Evolutionary conservation across 345 rosid genomes (phyloP), one percentile per base, ranked within the genome.

Genomic region (Lepidium sativum): DNA sequence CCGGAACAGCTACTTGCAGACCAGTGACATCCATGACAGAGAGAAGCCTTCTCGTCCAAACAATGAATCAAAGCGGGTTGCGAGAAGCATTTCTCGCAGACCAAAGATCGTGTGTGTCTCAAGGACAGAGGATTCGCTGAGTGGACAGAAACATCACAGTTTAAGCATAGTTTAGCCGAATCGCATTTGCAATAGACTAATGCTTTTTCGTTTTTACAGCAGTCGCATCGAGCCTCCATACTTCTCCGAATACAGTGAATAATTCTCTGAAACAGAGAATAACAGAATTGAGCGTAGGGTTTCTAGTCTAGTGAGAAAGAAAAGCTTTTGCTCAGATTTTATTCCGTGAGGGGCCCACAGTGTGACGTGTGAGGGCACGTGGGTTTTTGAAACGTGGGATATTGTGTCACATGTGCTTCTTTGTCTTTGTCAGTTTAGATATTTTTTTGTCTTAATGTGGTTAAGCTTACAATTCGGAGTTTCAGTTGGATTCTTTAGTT

Each of bases 121-220:
- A 80, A 75, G 0, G 91, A 82, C 38, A 91, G 21, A 8, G 72
- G 59, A 68, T 86, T 91, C 2, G 89, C 91, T 15, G 85, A 78
- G 64, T 91, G 92, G 11, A 90, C 80, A 42, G 34, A 59, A 34
- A 68, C 72, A 58, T 91, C 96, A 42, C 96, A 91, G 32, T 65
- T 61, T 39, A 86, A 62, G 32, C 97, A 90, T 56, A 87, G 80
- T 70, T 73, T 74, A 23, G 92, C 89, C 2, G 69, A 58, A 65
- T 90, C 92, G n/a, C 95, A 64, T 65, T 80, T 78, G 67, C 96
- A 91, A 65, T 80, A 87, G 7, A 85, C 79, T 13, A 86, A 74
- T 27, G 92, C 85, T 51, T 75, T 78, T 45, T 47, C 76, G 21
- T 51, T 55, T 34, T 73, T 74, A 67, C 92, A 91, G 48, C 66